Evolutionary conservation across 2,329 filamentous ascomycete species (phyloP).

Genomic region (Aspergillus candidus): DNA sequence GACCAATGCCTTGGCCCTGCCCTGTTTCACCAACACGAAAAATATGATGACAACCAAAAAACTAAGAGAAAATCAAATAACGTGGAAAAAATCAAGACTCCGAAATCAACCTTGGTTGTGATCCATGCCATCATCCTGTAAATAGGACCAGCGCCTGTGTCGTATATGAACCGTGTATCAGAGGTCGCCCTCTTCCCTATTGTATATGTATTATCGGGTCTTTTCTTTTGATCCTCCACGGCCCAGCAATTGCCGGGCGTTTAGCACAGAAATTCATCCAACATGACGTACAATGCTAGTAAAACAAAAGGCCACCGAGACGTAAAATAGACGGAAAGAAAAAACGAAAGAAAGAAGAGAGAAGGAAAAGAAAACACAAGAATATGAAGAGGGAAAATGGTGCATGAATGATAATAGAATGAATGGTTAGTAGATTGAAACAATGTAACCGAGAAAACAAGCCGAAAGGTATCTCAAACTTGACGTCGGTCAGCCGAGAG

Average conservation of each 20-base stretch:
- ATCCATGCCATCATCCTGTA: constrained; percentile 1
- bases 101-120: background rate
- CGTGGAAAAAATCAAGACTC: background rate
- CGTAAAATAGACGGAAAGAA: constrained; percentile 12
- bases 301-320: constrained; percentile 11
- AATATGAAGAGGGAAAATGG: background rate
- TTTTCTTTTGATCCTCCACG: constrained; percentile 4
- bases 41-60: background rate
- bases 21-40: too few relatives aligned
- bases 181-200: constrained; percentile 16
- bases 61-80: constrained; percentile 8
- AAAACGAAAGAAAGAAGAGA: constrained; percentile 9
- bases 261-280: constrained; percentile 14
- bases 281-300: constrained; percentile 10
- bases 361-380: constrained; percentile 4
- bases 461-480: background rate
- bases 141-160: constrained; percentile 1
- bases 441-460: background rate
- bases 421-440: background rate
- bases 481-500: constrained; percentile 24
- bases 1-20: too few relatives aligned
- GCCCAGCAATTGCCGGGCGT: constrained; percentile 4
- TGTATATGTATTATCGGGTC: constrained; percentile 12
- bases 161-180: constrained; percentile 6
- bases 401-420: background rate